Conservation (phyloP, 805 yeast genomes). For the Metschnikowia baotianmanensis region DNA sequence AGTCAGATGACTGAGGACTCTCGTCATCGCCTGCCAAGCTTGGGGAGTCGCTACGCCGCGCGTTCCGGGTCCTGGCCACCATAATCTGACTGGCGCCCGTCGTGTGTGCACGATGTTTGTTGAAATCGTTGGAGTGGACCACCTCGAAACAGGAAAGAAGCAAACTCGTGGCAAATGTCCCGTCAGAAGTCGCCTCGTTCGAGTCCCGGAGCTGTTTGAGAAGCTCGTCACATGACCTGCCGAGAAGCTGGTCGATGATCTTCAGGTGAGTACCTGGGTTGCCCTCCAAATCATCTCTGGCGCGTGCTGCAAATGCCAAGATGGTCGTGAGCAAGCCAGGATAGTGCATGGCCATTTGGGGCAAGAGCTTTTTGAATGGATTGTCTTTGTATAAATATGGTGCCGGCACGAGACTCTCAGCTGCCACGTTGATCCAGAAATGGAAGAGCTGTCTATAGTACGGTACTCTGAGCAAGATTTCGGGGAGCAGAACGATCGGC, state of each 20-base stretch:
- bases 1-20: background rate
- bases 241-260: conserved; percentile 50
- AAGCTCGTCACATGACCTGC: conserved; percentile 57
- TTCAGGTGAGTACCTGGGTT: conserved; percentile 31
- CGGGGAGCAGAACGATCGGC: conserved; percentile 49
- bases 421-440: conserved; percentile 59
- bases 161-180: conserved; percentile 61
- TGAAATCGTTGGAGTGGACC: conserved; percentile 42
- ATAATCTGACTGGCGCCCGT: conserved; percentile 63
- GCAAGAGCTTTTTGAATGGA: conserved; percentile 65
- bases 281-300: conserved; percentile 27
- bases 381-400: conserved; percentile 57
- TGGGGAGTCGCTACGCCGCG: background rate
- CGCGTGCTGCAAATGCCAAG: conserved; percentile 42
- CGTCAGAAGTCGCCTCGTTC: conserved; percentile 57
- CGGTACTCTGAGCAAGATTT: conserved; percentile 55
- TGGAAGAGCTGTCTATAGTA: conserved; percentile 60
- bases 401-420: conserved; percentile 63
- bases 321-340: conserved; percentile 57
- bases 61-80: conserved; percentile 3
- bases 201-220: conserved; percentile 49
- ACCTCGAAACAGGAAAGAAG: conserved; percentile 56
- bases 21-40: background rate
- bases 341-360: conserved; percentile 62
- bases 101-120: conserved; percentile 62